phyloP scores from a whole-genome alignment of 371 early-diverging fungal genomes.

The Rhizoclosmatium hyalinum region DNA sequence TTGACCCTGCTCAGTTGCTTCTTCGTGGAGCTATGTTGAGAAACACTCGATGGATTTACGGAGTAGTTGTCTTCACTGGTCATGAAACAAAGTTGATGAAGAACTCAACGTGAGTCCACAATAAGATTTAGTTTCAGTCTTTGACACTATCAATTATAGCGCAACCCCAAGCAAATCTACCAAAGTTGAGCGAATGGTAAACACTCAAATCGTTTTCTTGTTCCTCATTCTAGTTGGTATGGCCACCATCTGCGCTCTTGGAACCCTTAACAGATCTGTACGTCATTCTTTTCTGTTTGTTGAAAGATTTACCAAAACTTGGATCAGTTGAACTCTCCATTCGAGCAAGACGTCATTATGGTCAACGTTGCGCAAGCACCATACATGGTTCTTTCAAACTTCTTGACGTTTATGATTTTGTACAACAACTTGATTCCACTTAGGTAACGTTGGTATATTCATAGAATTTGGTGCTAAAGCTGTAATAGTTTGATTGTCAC shows the following conservation, averaged over 20 bases:
- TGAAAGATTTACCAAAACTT: neutral
- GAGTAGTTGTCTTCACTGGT: slow-evolving; percentile 81
- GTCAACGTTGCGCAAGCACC: slow-evolving; percentile 27
- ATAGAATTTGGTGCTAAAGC: slow-evolving; percentile 42
- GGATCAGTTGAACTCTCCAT: slow-evolving; percentile 32
- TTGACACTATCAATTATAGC: neutral
- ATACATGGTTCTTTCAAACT: slow-evolving; percentile 16
- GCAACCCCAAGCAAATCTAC: slow-evolving; percentile 73
- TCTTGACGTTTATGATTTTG: slow-evolving; percentile 55
- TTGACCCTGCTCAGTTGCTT: slow-evolving; percentile 60
- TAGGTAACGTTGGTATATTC: slow-evolving; percentile 31
- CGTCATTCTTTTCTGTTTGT: neutral
- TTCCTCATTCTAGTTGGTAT: slow-evolving; percentile 85
- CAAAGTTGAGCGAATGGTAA: slow-evolving; percentile 82
- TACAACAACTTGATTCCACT: slow-evolving; percentile 85
- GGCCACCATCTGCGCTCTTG: slow-evolving; percentile 79
- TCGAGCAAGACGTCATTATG: slow-evolving; percentile 37
- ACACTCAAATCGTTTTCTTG: slow-evolving; percentile 89
- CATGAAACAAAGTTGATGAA: slow-evolving; percentile 81
- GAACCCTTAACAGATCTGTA: slow-evolving; percentile 47
- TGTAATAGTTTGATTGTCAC: slow-evolving; percentile 67
- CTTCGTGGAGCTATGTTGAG: slow-evolving; percentile 77
- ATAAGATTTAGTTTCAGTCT: neutral
- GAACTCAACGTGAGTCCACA: slow-evolving; percentile 56
- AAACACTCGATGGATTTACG: slow-evolving; percentile 78